phyloP scores from a whole-genome alignment of 768 basidiomycete species.

The Cystobasidiopsis lactophilus region DNA sequence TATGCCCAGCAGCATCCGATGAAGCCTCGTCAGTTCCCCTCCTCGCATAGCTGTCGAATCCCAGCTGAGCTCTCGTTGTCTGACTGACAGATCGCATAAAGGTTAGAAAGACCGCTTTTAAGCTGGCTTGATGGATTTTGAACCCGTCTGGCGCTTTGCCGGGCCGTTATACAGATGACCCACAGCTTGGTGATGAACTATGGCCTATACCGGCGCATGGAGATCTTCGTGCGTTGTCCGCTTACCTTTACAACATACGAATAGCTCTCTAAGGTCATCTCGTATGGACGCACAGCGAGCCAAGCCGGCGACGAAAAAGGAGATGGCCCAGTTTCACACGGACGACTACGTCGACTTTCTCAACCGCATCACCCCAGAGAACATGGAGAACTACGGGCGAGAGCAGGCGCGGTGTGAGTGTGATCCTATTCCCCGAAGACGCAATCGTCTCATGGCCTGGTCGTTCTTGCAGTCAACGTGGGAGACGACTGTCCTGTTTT shows the following conservation, averaged over 20 bases:
- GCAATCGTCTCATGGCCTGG: background rate
- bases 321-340: slow-evolving; percentile 98
- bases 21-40: slow-evolving; percentile 26
- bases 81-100: slow-evolving; percentile 11
- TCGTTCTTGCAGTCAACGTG: slow-evolving; percentile 45
- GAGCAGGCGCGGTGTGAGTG: slow-evolving; percentile 82
- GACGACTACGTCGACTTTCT: slow-evolving; percentile 98
- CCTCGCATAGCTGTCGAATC: background rate
- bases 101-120: too few relatives aligned
- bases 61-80: background rate
- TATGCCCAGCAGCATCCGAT: slow-evolving; percentile 91
- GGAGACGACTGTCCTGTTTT: slow-evolving; percentile 98
- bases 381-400: slow-evolving; percentile 77
- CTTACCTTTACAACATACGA: background rate
- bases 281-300: slow-evolving; percentile 43
- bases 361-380: slow-evolving; percentile 74
- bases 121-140: too few relatives aligned
- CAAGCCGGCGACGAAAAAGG: slow-evolving; percentile 95
- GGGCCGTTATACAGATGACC: slow-evolving; percentile 98
- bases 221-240: slow-evolving; percentile 41
- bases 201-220: slow-evolving; percentile 98
- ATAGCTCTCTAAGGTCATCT: background rate
- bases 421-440: background rate
- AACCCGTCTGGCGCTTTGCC: too few relatives aligned
- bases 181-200: slow-evolving; percentile 99